Base-by-base conservation (phyloP, 2,329 filamentous ascomycete genomes). In the Ramichloridium luteum region DNA sequence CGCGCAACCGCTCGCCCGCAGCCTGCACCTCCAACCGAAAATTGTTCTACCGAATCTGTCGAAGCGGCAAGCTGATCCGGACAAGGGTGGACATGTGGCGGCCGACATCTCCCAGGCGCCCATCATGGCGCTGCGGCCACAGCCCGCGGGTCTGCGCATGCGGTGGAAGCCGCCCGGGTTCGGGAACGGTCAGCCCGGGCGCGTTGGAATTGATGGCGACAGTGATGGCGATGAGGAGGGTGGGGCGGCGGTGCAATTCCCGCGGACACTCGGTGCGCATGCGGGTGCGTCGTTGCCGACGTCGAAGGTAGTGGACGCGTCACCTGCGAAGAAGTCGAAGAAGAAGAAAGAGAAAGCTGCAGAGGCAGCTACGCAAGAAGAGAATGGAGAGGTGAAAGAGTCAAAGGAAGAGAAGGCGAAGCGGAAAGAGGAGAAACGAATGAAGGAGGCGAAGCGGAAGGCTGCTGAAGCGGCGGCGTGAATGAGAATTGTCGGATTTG, bases 131-230 rank as follows among this genome's bases (percentile, higher is more conserved):
- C 61, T 72, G 29, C 70, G 76, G 37, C 62, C 70, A 27, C 80
- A 85, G 51, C 78, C 80, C 1, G 65, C 69, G 46, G 77, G 74
- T 5, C 58, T 86, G 32, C 73, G 68, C 46, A 69, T 75, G 55
- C 71, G 79, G 18, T 84, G 71, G 54, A 67, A 68, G 32, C 79
- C 80, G 1, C 69, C 78, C 27, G 80, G 80, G 10, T 66, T 66
- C 41, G 64, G 64, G 4, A 36, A 47, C 8, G 62, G 61, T 15
- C 56, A 57, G 16, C 53, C 52, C 16, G 65, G 57, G 15, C 57
- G 36, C 12, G 55, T 62, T 44, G 68, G 47, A 9, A 55, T 52
- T 4, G 49, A 40, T 6, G 35, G 35, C 13, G 55, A 51, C 9
- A 62, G 66, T 11, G 60, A 58, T 4, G 62, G 62, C 22, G 9